A percentile compares a stretch with the other conserved stretches of the same genome.
Conservation (phyloP, 2,329 filamentous ascomycete genomes). For the Nemania abortiva region DNA sequence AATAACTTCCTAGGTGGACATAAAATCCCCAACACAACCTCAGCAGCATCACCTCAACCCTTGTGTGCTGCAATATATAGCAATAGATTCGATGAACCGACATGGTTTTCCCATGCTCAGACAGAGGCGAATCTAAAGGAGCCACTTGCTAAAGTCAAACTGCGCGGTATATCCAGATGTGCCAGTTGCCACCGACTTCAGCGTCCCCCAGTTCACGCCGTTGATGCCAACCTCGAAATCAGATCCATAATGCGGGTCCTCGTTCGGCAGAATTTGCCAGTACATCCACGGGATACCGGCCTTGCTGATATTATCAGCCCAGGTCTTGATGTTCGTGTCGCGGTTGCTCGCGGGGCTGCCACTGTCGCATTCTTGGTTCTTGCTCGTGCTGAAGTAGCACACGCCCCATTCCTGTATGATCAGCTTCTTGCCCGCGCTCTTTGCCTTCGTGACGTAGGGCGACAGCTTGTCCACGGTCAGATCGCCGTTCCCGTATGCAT, state of each 20-base stretch:
- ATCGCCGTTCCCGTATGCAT: constrained; percentile 16
- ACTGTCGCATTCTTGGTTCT: constrained; percentile 2
- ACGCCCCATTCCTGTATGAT: constrained; percentile 22
- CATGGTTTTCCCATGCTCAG: neutral
- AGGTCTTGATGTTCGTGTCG: constrained; percentile 11
- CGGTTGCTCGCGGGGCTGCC: constrained; percentile 9
- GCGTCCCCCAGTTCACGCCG: constrained; percentile 5
- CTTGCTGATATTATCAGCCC: constrained; percentile 14
- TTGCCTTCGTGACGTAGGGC: constrained; percentile 3
- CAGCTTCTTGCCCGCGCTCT: constrained; percentile 8
- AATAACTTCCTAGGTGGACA: too few species aligned
- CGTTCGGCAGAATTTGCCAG: constrained; percentile 10
- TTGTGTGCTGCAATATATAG: neutral
- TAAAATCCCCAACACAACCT: too few species aligned
- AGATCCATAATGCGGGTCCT: neutral
- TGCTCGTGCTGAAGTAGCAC: constrained; percentile 15
- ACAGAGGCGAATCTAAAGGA: constrained; percentile 1
- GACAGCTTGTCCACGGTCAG: constrained; percentile 15
- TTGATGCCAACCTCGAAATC: constrained; percentile 14
- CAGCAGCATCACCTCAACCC: neutral
- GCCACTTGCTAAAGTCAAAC: constrained; percentile 19
- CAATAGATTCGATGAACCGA: neutral
- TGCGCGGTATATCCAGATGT: constrained; percentile 11
- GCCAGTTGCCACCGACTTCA: constrained; percentile 9
- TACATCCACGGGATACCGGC: constrained; percentile 22